phyloP scores from a whole-genome alignment of 768 basidiomycete species.

The Termitomyces sp. region DNA sequence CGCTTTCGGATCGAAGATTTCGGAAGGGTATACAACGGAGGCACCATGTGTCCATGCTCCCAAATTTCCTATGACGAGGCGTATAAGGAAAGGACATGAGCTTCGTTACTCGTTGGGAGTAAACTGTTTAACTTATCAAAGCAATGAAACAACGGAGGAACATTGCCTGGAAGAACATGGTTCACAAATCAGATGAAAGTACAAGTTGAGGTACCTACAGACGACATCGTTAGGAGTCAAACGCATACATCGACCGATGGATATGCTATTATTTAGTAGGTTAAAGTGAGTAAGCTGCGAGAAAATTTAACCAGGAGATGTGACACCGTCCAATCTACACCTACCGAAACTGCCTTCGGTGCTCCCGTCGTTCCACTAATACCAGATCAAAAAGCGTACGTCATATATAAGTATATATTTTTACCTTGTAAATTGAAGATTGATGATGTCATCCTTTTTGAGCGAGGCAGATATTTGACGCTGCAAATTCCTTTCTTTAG shows the following conservation, averaged over 20 bases:
- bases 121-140: constrained; percentile 63
- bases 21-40: constrained; percentile 71
- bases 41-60: constrained; percentile 73
- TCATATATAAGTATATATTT: constrained; percentile 2
- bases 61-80: constrained; percentile 77
- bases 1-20: constrained; percentile 52
- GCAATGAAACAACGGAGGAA: constrained; percentile 82
- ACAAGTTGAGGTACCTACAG: constrained; percentile 37
- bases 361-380: constrained; percentile 72
- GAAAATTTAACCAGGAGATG: not conserved
- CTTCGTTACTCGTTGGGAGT: not conserved
- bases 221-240: constrained; percentile 61
- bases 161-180: constrained; percentile 49
- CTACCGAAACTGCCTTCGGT: constrained; percentile 80
- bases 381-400: not conserved
- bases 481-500: constrained; percentile 34
- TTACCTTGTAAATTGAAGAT: constrained; percentile 82
- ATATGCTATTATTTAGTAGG: constrained; percentile 71
- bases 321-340: constrained; percentile 11
- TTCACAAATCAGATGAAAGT: not conserved
- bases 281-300: constrained; percentile 73
- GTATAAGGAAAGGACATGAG: constrained; percentile 28
- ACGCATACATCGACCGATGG: constrained; percentile 66
- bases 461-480: constrained; percentile 34
- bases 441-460: constrained; percentile 66